A percentile compares a stretch with the other conserved stretches of the same genome.
phyloP scores from a whole-genome alignment of 1,284 basidiomycete species.

The Fomitopsis betulina region DNA sequence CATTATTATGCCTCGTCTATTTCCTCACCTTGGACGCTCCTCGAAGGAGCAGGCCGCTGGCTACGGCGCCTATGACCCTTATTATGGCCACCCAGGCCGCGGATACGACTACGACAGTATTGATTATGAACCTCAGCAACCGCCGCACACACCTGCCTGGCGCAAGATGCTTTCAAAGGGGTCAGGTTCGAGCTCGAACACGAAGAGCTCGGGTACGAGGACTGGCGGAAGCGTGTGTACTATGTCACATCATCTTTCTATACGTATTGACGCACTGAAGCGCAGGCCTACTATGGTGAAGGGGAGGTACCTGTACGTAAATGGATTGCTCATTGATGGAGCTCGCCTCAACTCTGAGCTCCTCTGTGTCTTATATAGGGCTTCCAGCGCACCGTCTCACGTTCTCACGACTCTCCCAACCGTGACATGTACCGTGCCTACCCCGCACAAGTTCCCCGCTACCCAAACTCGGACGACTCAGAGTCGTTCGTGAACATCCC shows the following conservation, averaged over 20 bases:
- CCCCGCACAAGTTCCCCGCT: conserved; percentile 2
- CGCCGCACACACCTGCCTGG: conserved; percentile 20
- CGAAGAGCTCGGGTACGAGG: conserved; percentile 1
- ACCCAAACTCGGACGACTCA: conserved; percentile 14
- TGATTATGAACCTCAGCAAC: conserved; percentile 10
- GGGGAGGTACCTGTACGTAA: conserved; percentile 18
- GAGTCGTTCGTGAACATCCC: conserved; percentile 20
- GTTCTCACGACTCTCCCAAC: conserved; percentile 6
- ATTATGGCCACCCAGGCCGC: conserved; percentile 18
- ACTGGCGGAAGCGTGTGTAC: conserved; percentile 18
- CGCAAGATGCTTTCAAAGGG: conserved; percentile 21
- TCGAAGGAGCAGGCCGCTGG: conserved; percentile 19
- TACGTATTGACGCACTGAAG: not conserved
- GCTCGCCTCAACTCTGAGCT: not conserved
- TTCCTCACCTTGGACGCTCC: conserved; percentile 25
- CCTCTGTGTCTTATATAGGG: not conserved
- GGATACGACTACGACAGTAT: conserved; percentile 22
- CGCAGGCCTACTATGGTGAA: conserved; percentile 18
- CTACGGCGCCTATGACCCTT: conserved; percentile 21
- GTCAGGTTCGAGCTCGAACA: conserved; percentile 4
- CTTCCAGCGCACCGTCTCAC: conserved; percentile 5
- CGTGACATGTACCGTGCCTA: conserved; percentile 5
- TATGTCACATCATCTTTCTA: not conserved
- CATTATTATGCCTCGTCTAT: conserved; percentile 25
- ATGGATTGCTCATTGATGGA: not conserved